These are phyloP conservation scores for Termitomyces sp. DNA, from an alignment of 768 basidiomycete genomes.

Conservation along the genomic window DNA sequence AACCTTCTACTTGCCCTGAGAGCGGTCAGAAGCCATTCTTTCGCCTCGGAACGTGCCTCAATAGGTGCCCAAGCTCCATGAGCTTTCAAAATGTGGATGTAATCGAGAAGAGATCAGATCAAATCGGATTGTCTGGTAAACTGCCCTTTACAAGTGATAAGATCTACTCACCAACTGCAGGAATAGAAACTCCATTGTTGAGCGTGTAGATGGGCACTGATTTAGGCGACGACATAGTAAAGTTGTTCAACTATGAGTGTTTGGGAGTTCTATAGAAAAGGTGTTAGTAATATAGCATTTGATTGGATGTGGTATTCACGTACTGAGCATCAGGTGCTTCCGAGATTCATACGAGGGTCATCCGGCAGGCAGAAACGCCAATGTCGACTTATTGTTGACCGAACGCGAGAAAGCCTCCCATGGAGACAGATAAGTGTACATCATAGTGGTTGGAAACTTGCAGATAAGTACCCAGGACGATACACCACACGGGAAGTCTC, in stretches of 20 bases:
- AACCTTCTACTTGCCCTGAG: conserved; percentile 25
- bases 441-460: too few species aligned
- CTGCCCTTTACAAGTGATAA: background rate
- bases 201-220: conserved; percentile 13
- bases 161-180: conserved; percentile 27
- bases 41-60: conserved; percentile 29
- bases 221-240: background rate
- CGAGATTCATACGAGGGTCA: background rate
- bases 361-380: background rate
- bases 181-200: conserved; percentile 31
- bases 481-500: conserved; percentile 23
- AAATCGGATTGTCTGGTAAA: background rate
- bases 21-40: conserved; percentile 37
- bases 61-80: conserved; percentile 37
- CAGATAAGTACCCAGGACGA: background rate
- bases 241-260: background rate
- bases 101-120: background rate
- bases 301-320: background rate
- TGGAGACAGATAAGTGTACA: too few species aligned
- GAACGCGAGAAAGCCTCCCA: background rate
- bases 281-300: too few species aligned
- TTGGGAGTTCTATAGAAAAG: background rate
- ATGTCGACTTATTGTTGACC: background rate
- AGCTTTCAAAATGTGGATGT: conserved; percentile 18
- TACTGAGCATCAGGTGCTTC: background rate